Evolutionary conservation across 768 basidiomycete genomes (phyloP).

Genomic region (Fomitopsis pulvina): DNA sequence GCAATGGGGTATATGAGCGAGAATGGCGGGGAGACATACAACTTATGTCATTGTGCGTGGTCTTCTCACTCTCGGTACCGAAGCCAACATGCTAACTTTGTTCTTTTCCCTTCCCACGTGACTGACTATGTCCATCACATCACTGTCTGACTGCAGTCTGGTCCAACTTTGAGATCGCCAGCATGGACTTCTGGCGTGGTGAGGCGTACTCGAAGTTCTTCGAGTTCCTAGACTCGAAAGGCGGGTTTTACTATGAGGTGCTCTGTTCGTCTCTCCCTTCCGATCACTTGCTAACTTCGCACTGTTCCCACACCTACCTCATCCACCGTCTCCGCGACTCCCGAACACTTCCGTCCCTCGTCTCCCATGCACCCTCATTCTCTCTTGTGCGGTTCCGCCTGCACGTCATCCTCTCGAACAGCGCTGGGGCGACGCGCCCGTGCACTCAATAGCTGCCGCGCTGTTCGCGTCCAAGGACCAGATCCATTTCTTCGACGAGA

Average conservation of each 20-base stretch:
- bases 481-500: conserved; percentile 72
- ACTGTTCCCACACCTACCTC: too few relatives aligned
- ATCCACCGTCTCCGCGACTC: background rate
- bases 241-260: conserved; percentile 92
- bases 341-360: background rate
- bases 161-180: conserved; percentile 76
- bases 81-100: background rate
- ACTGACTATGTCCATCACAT: background rate
- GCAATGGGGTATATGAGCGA: conserved; percentile 60
- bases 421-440: conserved; percentile 40
- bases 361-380: background rate
- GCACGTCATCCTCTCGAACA: conserved; percentile 12
- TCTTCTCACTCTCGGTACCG: background rate
- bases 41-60: conserved; percentile 42
- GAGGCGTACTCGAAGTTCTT: conserved; percentile 85
- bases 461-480: conserved; percentile 45
- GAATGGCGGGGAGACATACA: conserved; percentile 58
- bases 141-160: conserved; percentile 35
- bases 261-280: background rate
- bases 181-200: conserved; percentile 83
- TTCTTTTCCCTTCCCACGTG: background rate
- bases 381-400: background rate
- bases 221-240: conserved; percentile 69
- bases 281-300: background rate
- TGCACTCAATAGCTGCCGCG: conserved; percentile 43